Evolutionary conservation across 177 flowering plant species (phyloP).

Genomic region (Telopea speciosissima): DNA sequence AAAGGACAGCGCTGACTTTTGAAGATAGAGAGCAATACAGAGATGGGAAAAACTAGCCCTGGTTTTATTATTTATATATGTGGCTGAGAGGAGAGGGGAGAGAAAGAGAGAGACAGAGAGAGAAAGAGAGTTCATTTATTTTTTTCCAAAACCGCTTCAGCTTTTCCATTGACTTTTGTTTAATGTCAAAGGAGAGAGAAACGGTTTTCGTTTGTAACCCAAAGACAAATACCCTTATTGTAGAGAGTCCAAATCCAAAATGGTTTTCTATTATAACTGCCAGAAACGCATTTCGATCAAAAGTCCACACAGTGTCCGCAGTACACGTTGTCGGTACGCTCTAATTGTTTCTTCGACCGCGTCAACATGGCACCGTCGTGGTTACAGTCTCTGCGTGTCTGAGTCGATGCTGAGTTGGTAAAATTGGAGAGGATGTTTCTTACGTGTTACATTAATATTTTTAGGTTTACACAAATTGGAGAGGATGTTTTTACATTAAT

Average conservation of each 20-base stretch:
- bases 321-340: too few relatives aligned
- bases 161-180: slow-evolving; percentile 37
- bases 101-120: slow-evolving; percentile 9
- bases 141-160: slow-evolving; percentile 16
- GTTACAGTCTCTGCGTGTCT: not conserved
- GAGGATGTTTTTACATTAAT: too few relatives aligned
- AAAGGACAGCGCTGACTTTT: slow-evolving; percentile 86
- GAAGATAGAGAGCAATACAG: slow-evolving; percentile 12
- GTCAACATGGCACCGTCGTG: not conserved
- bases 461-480: too few relatives aligned
- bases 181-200: slow-evolving; percentile 40
- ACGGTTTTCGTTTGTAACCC: not conserved
- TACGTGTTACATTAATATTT: too few relatives aligned
- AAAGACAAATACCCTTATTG: not conserved
- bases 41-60: not conserved
- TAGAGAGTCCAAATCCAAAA: too few relatives aligned
- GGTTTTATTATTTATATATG: slow-evolving; percentile 15
- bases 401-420: not conserved
- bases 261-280: too few relatives aligned
- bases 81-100: slow-evolving; percentile 13
- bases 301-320: too few relatives aligned
- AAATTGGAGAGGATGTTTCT: too few relatives aligned
- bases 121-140: not conserved
- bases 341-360: not conserved
- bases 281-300: too few relatives aligned